Base-by-base conservation (phyloP, 148 eudicot genomes). In the Camellia lanceoleosa region DNA sequence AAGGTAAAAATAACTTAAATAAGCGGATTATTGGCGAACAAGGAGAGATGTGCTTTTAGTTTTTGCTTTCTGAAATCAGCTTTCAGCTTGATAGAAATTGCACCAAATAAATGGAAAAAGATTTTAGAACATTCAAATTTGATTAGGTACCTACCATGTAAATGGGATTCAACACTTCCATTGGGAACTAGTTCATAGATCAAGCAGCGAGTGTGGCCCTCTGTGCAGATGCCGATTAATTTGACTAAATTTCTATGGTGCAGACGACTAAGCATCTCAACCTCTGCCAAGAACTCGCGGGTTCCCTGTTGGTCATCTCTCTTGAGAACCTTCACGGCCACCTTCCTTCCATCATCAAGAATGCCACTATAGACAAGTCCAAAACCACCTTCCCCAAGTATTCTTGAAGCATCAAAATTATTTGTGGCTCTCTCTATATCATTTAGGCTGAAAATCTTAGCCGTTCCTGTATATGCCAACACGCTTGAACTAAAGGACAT, bases 161-260 rank as follows among this genome's bases (percentile, higher is more conserved):
- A 89, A 86, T 96, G 97, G 13, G 97, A 96, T 75, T 96, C 97
- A n/a, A 93, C 97, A 80, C 99, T 96, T 82, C 99, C 99, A 80
- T 96, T 94, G 3, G 99, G 97, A 82, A 96, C 91, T 23, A 96
- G 91, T 79, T 96, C 99, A 82, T 96, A 96, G 52, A 96, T 87
- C 42, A 96, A 93, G 81, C 95, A 91, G 23, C 92, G 87, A 56
- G 82, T 75, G 62, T 84, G 87, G 11, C 86, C 92, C 80, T 96
- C 98, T 2, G 91, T 81, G 82, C 97, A 96, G 68, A 94, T 96
- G 19, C 99, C 99, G 52, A 96, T 80, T 77, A 96, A 85, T 83
- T 94, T 94, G 64, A 96, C 99, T 63, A 96, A 87, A 82, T 96
- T 96, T 83, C 92, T 81, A 70, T 96, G 99, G 81, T 96, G 98